Evolutionary conservation across 2,329 filamentous ascomycete genomes (phyloP).

Genomic region (Alternaria infectoria): DNA sequence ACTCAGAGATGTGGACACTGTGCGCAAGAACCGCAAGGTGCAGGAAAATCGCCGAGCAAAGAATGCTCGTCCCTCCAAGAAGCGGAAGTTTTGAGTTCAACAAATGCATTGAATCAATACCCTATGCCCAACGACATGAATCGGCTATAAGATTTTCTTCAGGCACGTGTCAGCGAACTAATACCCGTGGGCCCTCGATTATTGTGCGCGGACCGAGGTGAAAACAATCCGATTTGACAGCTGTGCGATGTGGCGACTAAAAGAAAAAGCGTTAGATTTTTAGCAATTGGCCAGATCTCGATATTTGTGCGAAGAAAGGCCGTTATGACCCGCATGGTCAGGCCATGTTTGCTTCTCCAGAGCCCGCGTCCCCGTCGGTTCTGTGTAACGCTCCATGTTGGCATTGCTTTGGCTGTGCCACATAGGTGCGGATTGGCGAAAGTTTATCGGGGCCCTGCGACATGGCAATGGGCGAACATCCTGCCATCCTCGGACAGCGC

Average conservation of each 20-base stretch:
- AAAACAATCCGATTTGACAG: constrained; percentile 7
- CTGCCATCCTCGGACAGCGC: constrained; percentile 11
- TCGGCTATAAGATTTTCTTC: constrained; percentile 6
- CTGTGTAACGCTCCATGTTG: constrained; percentile 10
- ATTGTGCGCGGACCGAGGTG: constrained; percentile 9
- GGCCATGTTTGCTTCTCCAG: constrained; percentile 10
- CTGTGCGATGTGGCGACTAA: constrained; percentile 2
- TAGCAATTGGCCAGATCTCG: constrained; percentile 8
- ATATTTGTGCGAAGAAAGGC: constrained; percentile 12
- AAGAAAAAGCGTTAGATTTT: constrained; percentile 4
- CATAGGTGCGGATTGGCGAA: constrained; percentile 20
- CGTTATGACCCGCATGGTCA: constrained; percentile 16
- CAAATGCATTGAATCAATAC: constrained; percentile 16
- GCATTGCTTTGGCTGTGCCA: constrained; percentile 28
- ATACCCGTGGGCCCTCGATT: not conserved
- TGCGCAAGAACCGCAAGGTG: constrained; percentile 79
- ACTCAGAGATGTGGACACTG: constrained; percentile 81
- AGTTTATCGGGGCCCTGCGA: constrained; percentile 14
- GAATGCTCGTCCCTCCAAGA: constrained; percentile 81
- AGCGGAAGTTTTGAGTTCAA: constrained; percentile 51
- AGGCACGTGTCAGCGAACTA: constrained; percentile 1
- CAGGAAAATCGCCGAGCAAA: constrained; percentile 81
- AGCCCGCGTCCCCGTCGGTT: constrained; percentile 8
- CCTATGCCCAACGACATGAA: constrained; percentile 9
- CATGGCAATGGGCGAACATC: constrained; percentile 4